Conservation (phyloP, 768 basidiomycete genomes). For the Macrocybe gigantea region DNA sequence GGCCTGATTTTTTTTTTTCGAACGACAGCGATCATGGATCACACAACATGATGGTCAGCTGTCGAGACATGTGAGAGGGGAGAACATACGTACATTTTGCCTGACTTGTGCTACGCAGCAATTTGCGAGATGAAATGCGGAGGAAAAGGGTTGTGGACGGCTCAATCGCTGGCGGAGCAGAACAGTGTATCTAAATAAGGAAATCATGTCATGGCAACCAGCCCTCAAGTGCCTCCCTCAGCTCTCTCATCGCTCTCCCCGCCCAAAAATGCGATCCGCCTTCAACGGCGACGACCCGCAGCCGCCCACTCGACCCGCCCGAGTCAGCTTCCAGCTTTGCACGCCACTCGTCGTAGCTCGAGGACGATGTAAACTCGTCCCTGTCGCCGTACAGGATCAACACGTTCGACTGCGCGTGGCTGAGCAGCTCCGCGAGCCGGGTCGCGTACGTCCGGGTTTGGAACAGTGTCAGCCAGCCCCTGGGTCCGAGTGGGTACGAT, state of each 20-base stretch:
- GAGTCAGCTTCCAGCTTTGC: constrained; percentile 26
- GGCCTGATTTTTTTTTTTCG: constrained; percentile 43
- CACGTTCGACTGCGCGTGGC: constrained; percentile 39
- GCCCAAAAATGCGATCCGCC: constrained; percentile 68
- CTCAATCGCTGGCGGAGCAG: constrained; percentile 9
- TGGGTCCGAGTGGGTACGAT: constrained; percentile 71
- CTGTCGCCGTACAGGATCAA: constrained; percentile 61
- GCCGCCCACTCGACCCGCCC: constrained; percentile 5
- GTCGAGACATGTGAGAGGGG: neutral
- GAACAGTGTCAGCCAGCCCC: constrained; percentile 68
- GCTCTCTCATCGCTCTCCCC: constrained; percentile 21
- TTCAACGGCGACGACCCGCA: constrained; percentile 34
- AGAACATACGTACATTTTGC: constrained; percentile 1
- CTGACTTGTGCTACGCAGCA: neutral
- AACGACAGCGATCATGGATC: constrained; percentile 4
- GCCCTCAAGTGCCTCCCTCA: constrained; percentile 20
- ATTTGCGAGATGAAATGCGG: constrained; percentile 5
- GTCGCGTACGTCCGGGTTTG: constrained; percentile 45
- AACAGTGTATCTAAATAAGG: constrained; percentile 5
- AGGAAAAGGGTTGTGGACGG: constrained; percentile 13
- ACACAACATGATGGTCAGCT: neutral
- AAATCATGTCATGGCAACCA: constrained; percentile 28
- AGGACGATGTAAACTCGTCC: constrained; percentile 64
- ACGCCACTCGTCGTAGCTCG: constrained; percentile 53
- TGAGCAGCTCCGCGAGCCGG: constrained; percentile 45